Evolutionary conservation across 192 early-diverging fungal species (phyloP), one percentile per base, ranked within the genome.

Genomic region (Nowakowskiella sp.): DNA sequence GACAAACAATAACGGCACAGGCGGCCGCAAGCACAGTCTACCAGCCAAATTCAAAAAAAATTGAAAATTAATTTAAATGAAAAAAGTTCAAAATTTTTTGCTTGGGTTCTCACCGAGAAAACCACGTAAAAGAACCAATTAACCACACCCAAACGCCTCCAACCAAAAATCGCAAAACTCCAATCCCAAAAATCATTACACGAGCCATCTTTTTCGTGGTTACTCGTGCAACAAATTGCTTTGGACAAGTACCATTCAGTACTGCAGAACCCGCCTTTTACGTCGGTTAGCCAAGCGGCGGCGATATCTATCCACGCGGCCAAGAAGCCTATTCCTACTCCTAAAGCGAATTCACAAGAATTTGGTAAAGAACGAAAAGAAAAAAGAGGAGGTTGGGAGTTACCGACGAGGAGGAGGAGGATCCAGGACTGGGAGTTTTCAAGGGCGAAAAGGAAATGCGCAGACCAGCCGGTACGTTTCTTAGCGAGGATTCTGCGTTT

Each of bases 281-380:
- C 73, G 65, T 94, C 91, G 49, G 82, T 88, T 8, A 95, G 73
- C 91, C 91, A 94, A 43, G 91, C 91, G 10, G 87, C 67, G 42
- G 72, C 80, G 45, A 97, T 91, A 46, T 89, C 89, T 50, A 94
- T 96, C 31, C 89, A 73, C 30, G 88, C 86, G 3, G 90, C 87
- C 56, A 89, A 81, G 9, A 92, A 33, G 0, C 94, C 94, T 55
- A 94, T 85, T n/a, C n/a, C n/a, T n/a, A n/a, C n/a, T n/a, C n/a
- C n/a, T n/a, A n/a, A n/a, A n/a, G n/a, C n/a, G n/a, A n/a, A n/a
- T n/a, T n/a, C n/a, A n/a, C n/a, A n/a, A n/a, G n/a, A n/a, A n/a
- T n/a, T n/a, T n/a, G n/a, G n/a, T n/a, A n/a, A n/a, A n/a, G n/a
- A n/a, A n/a, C n/a, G n/a, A n/a, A n/a, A n/a, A n/a, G n/a, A n/a